A percentile compares a stretch with the other conserved stretches of the same genome.
Conservation (phyloP, 495 filamentous ascomycete species). For the Xeromyces bisporus region DNA sequence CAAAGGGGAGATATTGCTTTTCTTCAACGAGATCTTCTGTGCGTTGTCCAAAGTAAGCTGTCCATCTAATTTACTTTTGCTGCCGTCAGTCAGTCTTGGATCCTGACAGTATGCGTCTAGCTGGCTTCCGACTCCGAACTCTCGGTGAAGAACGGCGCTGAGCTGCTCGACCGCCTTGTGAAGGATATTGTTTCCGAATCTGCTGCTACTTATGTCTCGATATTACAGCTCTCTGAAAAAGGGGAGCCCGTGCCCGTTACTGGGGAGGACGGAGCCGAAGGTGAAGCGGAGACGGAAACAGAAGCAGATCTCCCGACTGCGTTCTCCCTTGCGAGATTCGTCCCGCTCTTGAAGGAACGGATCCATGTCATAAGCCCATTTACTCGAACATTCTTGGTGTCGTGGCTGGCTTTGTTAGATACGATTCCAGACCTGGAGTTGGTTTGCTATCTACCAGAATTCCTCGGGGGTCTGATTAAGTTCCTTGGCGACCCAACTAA, state of each 20-base stretch:
- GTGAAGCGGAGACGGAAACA: conserved; percentile 20
- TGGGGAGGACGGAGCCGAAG: neutral
- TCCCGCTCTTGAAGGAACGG: conserved; percentile 80
- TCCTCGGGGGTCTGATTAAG: conserved; percentile 74
- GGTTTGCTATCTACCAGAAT: conserved; percentile 80
- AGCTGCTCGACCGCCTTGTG: conserved; percentile 85
- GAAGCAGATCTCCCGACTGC: conserved; percentile 56
- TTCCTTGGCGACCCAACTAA: conserved; percentile 83
- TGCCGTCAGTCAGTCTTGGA: neutral
- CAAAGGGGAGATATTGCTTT: conserved; percentile 88
- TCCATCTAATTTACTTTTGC: neutral
- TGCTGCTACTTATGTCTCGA: conserved; percentile 83
- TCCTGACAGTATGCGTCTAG: conserved; percentile 24
- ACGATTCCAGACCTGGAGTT: conserved; percentile 96
- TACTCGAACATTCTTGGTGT: conserved; percentile 85
- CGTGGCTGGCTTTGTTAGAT: conserved; percentile 88
- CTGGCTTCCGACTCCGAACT: conserved; percentile 90
- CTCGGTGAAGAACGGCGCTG: conserved; percentile 96
- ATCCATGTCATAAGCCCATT: conserved; percentile 90
- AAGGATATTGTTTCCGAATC: conserved; percentile 98
- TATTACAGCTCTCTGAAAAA: conserved; percentile 44
- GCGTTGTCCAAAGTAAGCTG: conserved; percentile 76
- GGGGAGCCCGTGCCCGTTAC: conserved; percentile 22
- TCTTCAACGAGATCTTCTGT: conserved; percentile 98
- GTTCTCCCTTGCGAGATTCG: conserved; percentile 82